Evolutionary conservation across 805 yeast species (phyloP), one percentile per base, ranked within the genome.

Genomic region (Cyberlindnera nakhonratchasimensis): DNA sequence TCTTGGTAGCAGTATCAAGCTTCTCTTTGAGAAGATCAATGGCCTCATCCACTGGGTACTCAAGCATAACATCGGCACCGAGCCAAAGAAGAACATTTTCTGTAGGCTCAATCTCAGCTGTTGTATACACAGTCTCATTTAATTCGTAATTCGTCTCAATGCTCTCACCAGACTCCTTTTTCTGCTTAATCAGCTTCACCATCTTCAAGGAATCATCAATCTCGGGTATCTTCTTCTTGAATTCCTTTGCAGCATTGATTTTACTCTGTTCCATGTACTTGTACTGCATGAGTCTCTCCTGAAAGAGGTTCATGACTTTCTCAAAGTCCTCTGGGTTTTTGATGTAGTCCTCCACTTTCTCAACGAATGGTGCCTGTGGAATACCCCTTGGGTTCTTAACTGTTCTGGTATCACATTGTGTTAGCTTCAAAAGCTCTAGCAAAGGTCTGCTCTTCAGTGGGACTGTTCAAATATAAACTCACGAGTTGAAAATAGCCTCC

Each of bases 31-130:
- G 67, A 52, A 93, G 70, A 26, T 71, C 81, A 36, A 80, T 74
- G 2, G 99, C 99, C 62, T 93, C 99, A 29, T 76, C 85, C 20
- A 88, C 68, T 12, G 96, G 90, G 58, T 91, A 93, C 60, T 93
- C 98, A 58, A 93, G 71, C 98, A 93, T 91, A 8, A 91, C 90
- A 54, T 89, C 96, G 0, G 99, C 99, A 10, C 99, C 99, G n/a
- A 93, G 72, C 99, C 99, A 93, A 36, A 93, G 70, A 50, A 80
- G 80, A 2, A 93, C 98, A 22, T 74, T 75, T 26, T 80, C 72
- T 6, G 78, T 69, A 20, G 79, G 74, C 29, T 77, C 78, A 24
- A 93, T 71, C 28, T 71, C 72, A 1, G 99, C 99, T 44, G 79
- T 79, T 7, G 97, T 85, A 61, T 79, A 91, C 30, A 93, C 72